These are phyloP conservation scores for Xylaria sp. DNA, from an alignment of 2,329 filamentous ascomycete genomes.

Conservation along the genomic window DNA sequence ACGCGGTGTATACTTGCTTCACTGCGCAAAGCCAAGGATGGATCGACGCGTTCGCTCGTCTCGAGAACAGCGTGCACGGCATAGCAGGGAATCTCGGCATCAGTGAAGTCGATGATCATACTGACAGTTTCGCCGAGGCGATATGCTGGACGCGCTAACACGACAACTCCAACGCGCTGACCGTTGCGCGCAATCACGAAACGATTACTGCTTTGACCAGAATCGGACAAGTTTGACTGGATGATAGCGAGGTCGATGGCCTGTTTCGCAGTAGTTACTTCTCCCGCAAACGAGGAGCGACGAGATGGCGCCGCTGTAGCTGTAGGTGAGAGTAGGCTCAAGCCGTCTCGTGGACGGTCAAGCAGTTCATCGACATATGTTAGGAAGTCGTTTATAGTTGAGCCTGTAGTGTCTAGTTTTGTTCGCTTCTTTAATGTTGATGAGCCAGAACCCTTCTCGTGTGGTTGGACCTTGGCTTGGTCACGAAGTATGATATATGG, in stretches of 20 bases:
- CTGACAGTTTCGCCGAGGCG: slow-evolving; percentile 88
- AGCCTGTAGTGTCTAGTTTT: slow-evolving; percentile 48
- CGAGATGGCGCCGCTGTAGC: slow-evolving; percentile 67
- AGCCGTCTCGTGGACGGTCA: slow-evolving; percentile 65
- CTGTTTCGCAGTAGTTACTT: slow-evolving; percentile 76
- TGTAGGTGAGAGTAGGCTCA: slow-evolving; percentile 78
- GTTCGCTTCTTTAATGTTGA: slow-evolving; percentile 43
- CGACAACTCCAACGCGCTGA: slow-evolving; percentile 89
- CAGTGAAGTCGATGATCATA: slow-evolving; percentile 84
- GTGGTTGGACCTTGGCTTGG: slow-evolving; percentile 73
- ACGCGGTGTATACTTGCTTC: slow-evolving; percentile 87
- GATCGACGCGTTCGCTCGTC: slow-evolving; percentile 84
- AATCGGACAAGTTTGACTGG: slow-evolving; percentile 76
- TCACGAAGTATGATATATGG: slow-evolving; percentile 92
- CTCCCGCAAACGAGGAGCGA: slow-evolving; percentile 65
- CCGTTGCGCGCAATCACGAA: slow-evolving; percentile 96
- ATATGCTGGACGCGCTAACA: slow-evolving; percentile 88
- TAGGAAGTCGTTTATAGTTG: slow-evolving; percentile 74
- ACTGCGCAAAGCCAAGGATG: slow-evolving; percentile 83
- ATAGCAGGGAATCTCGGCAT: slow-evolving; percentile 83
- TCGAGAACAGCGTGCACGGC: slow-evolving; percentile 87
- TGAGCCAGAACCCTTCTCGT: slow-evolving; percentile 53
- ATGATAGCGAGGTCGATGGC: slow-evolving; percentile 92
- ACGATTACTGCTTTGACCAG: slow-evolving; percentile 86
- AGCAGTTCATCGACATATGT: slow-evolving; percentile 81